Percentiles rank a stretch among this genome's conserved stretches.
Conservation (phyloP, 805 yeast genomes). For the Jamesozyma piceae region DNA sequence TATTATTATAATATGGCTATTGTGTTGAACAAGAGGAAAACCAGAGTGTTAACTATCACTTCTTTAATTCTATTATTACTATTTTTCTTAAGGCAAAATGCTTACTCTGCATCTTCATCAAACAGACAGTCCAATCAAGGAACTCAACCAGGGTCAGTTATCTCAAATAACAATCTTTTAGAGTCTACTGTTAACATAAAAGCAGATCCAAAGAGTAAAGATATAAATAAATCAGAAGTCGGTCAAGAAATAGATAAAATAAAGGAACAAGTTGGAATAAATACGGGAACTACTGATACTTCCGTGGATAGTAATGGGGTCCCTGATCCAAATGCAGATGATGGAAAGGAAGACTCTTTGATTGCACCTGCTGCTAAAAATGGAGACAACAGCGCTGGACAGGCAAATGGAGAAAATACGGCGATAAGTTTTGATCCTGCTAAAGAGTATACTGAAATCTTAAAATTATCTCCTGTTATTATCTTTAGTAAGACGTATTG, state of each 20-base stretch:
- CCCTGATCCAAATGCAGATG: conserved; percentile 5
- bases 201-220: background rate
- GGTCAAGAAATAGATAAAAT: conserved; percentile 15
- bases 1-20: conserved; percentile 4
- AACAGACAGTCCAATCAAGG: background rate
- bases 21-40: conserved; percentile 19
- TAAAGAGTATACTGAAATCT: conserved; percentile 45
- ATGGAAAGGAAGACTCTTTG: conserved; percentile 8
- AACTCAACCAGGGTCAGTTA: background rate
- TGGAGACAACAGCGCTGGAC: conserved; percentile 10
- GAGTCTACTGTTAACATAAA: background rate
- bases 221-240: conserved; percentile 1
- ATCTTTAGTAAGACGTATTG: conserved; percentile 50
- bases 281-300: background rate
- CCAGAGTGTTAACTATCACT: conserved; percentile 22
- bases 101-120: conserved; percentile 8
- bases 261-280: conserved; percentile 13
- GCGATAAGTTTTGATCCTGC: conserved; percentile 37
- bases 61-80: conserved; percentile 19
- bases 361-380: conserved; percentile 5
- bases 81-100: conserved; percentile 22
- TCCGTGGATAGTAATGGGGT: background rate
- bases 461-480: conserved; percentile 55
- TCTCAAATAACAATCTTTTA: background rate
- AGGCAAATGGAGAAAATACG: background rate